Conservation (phyloP, 2,329 filamentous ascomycete genomes). For the Daldinia sp. region DNA sequence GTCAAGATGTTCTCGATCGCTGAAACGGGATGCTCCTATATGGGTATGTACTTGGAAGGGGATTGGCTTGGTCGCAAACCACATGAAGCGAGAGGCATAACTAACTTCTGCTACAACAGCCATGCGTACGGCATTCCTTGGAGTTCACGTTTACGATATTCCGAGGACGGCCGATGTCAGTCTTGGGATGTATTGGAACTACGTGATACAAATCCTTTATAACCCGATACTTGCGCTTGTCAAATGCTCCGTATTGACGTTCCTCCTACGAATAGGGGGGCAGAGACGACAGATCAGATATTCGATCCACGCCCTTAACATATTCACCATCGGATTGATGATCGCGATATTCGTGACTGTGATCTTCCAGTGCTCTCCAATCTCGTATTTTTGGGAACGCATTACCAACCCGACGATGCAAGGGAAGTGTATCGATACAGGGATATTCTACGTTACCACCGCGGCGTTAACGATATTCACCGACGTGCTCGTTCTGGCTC, state of each 20-base stretch:
- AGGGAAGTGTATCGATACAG: conserved; percentile 38
- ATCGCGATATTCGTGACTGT: conserved; percentile 49
- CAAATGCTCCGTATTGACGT: conserved; percentile 52
- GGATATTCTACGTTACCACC: conserved; percentile 43
- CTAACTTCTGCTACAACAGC: conserved; percentile 28
- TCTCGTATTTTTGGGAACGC: conserved; percentile 47
- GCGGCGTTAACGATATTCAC: conserved; percentile 57
- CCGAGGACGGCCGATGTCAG: conserved; percentile 42
- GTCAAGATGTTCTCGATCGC: conserved; percentile 41
- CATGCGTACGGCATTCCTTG: conserved; percentile 41
- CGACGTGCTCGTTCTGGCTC: conserved; percentile 54
- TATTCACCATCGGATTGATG: conserved; percentile 48
- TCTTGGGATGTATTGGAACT: conserved; percentile 45
- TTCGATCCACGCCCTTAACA: conserved; percentile 48
- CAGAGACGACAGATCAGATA: conserved; percentile 44
- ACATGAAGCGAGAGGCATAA: neutral
- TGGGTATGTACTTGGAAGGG: conserved; percentile 34
- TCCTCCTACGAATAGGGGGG: conserved; percentile 50
- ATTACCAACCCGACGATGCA: conserved; percentile 40
- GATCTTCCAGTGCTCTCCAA: conserved; percentile 50
- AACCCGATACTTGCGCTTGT: conserved; percentile 52
- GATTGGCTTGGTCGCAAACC: neutral
- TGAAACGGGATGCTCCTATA: conserved; percentile 43
- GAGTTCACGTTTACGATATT: conserved; percentile 42
- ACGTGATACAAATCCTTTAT: conserved; percentile 49